These are phyloP conservation scores for Lasiodiplodia gonubiensis DNA, from an alignment of 2,329 filamentous ascomycete species.

Conservation along the genomic window DNA sequence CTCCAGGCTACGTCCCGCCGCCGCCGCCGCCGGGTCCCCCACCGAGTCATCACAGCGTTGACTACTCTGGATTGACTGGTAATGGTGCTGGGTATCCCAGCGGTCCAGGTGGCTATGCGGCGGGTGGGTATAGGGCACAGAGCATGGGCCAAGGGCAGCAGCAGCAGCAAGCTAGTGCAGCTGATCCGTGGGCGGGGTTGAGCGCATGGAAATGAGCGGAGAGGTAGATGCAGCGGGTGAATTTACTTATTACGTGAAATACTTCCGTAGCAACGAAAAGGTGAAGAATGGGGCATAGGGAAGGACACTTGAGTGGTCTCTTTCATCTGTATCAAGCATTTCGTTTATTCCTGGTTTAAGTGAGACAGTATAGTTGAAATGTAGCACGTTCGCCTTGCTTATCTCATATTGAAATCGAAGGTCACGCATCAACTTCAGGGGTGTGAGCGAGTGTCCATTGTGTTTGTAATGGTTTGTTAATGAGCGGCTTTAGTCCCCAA, in stretches of 20 bases:
- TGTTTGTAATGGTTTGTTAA: neutral
- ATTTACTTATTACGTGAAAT: neutral
- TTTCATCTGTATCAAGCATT: neutral
- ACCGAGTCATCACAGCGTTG: conserved; percentile 53
- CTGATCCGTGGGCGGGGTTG: conserved; percentile 73
- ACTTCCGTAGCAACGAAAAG: neutral
- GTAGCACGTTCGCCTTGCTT: neutral
- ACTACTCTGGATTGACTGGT: conserved; percentile 53
- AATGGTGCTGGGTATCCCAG: conserved; percentile 45
- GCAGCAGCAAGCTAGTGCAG: conserved; percentile 39
- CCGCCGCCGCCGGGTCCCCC: conserved; percentile 71
- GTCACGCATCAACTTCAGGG: neutral
- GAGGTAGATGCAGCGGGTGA: neutral
- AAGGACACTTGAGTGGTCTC: neutral
- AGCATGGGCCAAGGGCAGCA: conserved; percentile 50
- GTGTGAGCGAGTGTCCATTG: neutral
- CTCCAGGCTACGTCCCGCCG: conserved; percentile 69
- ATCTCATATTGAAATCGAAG: neutral
- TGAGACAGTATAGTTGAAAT: neutral
- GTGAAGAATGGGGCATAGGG: neutral
- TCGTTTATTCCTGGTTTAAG: neutral
- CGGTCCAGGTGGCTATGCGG: conserved; percentile 63
- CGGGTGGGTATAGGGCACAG: neutral
- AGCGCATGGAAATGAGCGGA: conserved; percentile 65
- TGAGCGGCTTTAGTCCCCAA: too few relatives aligned